Evolutionary conservation across 306 rosid genomes (phyloP), one percentile per base, ranked within the genome.

Genomic region (Hippophae rhamnoides): DNA sequence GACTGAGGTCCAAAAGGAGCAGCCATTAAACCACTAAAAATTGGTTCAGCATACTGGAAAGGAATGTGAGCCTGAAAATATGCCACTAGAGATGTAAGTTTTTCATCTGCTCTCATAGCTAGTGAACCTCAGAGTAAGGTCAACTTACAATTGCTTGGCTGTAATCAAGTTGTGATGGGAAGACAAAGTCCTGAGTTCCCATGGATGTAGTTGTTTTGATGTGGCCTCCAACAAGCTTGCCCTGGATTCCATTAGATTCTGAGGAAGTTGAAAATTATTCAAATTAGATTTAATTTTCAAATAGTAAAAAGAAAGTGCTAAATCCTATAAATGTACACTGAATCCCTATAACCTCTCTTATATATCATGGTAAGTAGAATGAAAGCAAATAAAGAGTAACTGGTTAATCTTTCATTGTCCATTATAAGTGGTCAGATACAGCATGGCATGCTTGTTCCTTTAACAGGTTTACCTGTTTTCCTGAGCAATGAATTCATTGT

Each of bases 141-240:
- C 69, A 78, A 76, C 95, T 75, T 71, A 87, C 95, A 43, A 67
- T 69, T 63, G 82, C 58, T 60, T 79, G 79, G 63, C 23, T 54
- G 61, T 65, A 69, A 62, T 75, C 80, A 58, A 58, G 60, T 40
- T 54, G 69, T 12, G 83, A 58, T 13, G 80, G 69, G 65, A 74
- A 74, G 62, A 69, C 46, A 71, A 67, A 69, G 68, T 78, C 79
- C 59, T 51, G 78, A 69, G 47, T 71, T 61, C 66, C 79, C 40
- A 66, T 63, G 43, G 73, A 50, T 0, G 67, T 60, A 25, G 41
- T 49, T 13, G 76, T 65, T 47, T 72, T 68, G 41, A 66, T 51
- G 48, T 63, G 63, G 43, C 63, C 72, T 49, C 66, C 76, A 52
- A 76, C 41, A 41, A 52, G 41, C 66, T 67, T 77, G 61, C 51